Conservation (phyloP, 2,329 filamentous ascomycete species). For the Penicillium sp. region DNA sequence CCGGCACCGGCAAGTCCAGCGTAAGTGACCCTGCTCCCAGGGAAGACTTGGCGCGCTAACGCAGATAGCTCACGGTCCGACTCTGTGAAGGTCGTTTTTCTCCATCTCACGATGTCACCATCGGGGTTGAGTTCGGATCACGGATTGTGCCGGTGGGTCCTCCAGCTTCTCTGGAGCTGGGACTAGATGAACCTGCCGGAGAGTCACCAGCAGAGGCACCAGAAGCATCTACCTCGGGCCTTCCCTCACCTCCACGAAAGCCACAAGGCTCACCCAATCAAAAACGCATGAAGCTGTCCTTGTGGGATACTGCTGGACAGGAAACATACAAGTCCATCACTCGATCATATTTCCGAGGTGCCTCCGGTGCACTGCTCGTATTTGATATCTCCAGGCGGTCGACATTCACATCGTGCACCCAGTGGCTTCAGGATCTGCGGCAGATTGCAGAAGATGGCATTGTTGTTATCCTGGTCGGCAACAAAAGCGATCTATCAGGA, state of each 20-base stretch:
- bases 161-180: conserved; percentile 65
- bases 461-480: conserved; percentile 90
- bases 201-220: conserved; percentile 16
- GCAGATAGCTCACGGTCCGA: conserved; percentile 76
- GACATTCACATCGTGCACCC: conserved; percentile 84
- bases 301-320: conserved; percentile 96
- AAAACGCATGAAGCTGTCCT: conserved; percentile 86
- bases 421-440: conserved; percentile 91
- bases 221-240: conserved; percentile 25
- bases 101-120: conserved; percentile 92
- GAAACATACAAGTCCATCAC: conserved; percentile 98
- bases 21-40: conserved; percentile 40
- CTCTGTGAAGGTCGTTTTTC: conserved; percentile 97
- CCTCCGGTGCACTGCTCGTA: conserved; percentile 76
- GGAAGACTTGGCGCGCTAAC: not conserved
- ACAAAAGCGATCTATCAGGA: conserved; percentile 82
- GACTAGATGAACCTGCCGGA: conserved; percentile 44
- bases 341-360: conserved; percentile 86
- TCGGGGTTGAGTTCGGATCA: conserved; percentile 93
- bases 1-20: conserved; percentile 89
- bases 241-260: conserved; percentile 40
- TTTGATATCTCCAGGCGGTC: conserved; percentile 87
- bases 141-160: conserved; percentile 89
- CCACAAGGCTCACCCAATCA: conserved; percentile 44
- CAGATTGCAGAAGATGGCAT: conserved; percentile 96